Evolutionary conservation across 306 rosid species (phyloP).

Genomic region (Geum urbanum): DNA sequence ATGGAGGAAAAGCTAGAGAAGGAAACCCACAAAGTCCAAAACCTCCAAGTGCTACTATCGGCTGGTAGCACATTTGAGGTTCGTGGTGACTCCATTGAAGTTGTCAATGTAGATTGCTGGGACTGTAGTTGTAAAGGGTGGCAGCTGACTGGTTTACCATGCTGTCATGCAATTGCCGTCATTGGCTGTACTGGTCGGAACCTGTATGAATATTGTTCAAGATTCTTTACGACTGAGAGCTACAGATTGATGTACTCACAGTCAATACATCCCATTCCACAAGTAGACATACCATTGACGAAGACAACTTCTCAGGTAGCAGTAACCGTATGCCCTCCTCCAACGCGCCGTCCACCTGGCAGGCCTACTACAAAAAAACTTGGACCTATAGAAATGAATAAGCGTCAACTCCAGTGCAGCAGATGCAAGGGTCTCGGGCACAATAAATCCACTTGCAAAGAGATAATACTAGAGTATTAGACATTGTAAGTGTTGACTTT

Average conservation of each 20-base stretch:
- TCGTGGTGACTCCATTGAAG: conserved; percentile 67
- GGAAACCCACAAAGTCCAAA: conserved; percentile 50
- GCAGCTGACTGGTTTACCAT: conserved; percentile 79
- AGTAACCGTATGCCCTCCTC: conserved; percentile 86
- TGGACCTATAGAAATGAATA: conserved; percentile 57
- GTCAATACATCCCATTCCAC: conserved; percentile 52
- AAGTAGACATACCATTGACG: conserved; percentile 35
- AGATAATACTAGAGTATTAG: conserved; percentile 32
- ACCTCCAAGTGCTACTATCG: conserved; percentile 54
- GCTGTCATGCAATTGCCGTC: conserved; percentile 83
- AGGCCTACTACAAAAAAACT: conserved; percentile 72
- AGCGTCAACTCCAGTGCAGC: conserved; percentile 94
- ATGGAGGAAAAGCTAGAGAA: conserved; percentile 84
- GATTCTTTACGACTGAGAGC: conserved; percentile 71
- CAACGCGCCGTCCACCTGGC: conserved; percentile 91
- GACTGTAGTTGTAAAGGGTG: conserved; percentile 92
- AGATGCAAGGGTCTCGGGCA: conserved; percentile 94
- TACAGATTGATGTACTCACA: conserved; percentile 81
- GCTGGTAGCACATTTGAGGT: conserved; percentile 74
- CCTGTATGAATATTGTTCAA: conserved; percentile 79
- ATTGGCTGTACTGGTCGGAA: conserved; percentile 51
- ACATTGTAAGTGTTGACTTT: conserved; percentile 30
- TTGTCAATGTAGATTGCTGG: conserved; percentile 73
- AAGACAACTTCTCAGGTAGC: conserved; percentile 46
- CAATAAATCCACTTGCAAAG: conserved; percentile 94